These are phyloP conservation scores for Fennellomyces sp. DNA, from an alignment of 371 early-diverging fungal genomes.

Conservation along the genomic window DNA sequence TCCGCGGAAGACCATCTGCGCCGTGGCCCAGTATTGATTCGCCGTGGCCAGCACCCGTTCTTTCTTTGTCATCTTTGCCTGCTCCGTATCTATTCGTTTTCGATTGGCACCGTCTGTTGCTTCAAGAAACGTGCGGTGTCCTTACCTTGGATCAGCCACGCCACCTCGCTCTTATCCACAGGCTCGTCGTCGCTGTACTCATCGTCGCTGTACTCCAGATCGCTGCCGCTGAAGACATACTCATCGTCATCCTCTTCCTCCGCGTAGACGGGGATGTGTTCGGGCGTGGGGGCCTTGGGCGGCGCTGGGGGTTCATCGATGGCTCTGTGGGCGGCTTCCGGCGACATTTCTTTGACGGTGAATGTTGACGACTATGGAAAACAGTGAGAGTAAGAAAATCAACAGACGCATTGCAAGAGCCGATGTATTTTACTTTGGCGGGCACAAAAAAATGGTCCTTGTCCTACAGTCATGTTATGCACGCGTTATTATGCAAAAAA, in stretches of 20 bases:
- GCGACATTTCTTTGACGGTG: neutral
- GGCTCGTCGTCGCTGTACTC: constrained; percentile 6
- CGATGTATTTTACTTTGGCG: neutral
- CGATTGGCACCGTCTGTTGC: too few relatives aligned
- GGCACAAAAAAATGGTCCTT: neutral
- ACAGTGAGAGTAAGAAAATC: neutral
- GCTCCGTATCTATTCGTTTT: neutral
- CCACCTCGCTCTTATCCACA: constrained; percentile 1
- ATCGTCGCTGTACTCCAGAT: constrained; percentile 3
- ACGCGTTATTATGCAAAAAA: neutral
- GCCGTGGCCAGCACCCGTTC: neutral
- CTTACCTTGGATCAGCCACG: constrained; percentile 8
- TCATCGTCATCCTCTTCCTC: constrained; percentile 12
- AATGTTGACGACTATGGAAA: neutral
- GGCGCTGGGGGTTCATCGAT: neutral
- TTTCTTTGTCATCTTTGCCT: neutral
- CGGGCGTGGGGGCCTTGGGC: neutral
- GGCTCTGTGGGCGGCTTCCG: neutral
- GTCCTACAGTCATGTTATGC: neutral
- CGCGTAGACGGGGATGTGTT: neutral
- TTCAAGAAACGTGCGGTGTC: too few relatives aligned
- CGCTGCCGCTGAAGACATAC: neutral
- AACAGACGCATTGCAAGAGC: too few relatives aligned
- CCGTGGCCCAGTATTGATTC: neutral
- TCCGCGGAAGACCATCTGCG: neutral